phyloP scores from a whole-genome alignment of 139 green algal genomes.

The Coelastrella sp. region DNA sequence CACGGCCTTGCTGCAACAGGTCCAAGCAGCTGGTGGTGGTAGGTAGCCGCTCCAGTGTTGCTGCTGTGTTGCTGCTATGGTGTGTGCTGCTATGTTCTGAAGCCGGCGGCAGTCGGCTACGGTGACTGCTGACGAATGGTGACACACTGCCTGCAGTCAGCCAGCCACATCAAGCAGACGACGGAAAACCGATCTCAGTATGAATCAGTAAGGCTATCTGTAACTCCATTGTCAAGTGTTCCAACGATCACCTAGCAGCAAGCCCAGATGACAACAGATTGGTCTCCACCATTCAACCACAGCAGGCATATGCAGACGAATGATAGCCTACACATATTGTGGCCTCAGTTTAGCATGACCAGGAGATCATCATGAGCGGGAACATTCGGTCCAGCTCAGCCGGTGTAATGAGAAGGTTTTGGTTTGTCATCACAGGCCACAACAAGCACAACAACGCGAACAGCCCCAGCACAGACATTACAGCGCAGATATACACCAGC shows the following conservation, averaged over 20 bases:
- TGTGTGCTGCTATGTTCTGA: neutral
- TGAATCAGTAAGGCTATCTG: too few relatives aligned
- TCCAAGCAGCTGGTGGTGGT: conserved; percentile 34
- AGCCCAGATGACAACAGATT: too few relatives aligned
- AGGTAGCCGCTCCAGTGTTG: neutral
- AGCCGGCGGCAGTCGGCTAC: neutral
- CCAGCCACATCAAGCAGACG: too few relatives aligned
- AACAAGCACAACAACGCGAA: neutral
- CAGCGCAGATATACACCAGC: neutral
- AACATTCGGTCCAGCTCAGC: neutral
- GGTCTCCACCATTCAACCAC: too few relatives aligned
- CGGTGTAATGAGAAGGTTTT: conserved; percentile 42
- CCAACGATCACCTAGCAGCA: too few relatives aligned
- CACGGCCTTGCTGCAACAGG: conserved; percentile 11
- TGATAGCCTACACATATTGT: neutral
- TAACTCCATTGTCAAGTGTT: too few relatives aligned
- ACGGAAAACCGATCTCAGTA: too few relatives aligned
- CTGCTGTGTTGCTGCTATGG: conserved; percentile 8
- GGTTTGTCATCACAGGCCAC: conserved; percentile 38
- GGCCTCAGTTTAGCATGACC: conserved; percentile 54
- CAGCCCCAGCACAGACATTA: neutral
- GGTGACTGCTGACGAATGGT: neutral
- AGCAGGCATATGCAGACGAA: too few relatives aligned
- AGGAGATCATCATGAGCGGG: neutral
- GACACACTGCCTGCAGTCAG: too few relatives aligned